phyloP scores from a whole-genome alignment of 192 early-diverging fungal genomes.

The Allomyces javanicus region DNA sequence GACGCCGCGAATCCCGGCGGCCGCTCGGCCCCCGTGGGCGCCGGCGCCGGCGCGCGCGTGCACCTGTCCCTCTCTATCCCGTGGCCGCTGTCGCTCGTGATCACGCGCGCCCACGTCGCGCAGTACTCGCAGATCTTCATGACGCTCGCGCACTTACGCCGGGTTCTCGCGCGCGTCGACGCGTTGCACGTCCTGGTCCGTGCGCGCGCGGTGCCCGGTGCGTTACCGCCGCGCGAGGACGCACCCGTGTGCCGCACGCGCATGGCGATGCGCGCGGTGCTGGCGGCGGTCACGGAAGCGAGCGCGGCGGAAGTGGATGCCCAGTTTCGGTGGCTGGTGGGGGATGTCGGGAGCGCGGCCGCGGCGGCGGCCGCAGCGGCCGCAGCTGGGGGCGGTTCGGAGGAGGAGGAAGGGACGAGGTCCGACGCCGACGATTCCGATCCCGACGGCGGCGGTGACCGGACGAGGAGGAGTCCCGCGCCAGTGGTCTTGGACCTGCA shows the following conservation, averaged over 20 bases:
- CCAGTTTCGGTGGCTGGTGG: background rate
- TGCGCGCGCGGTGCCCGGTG: background rate
- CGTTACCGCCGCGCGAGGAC: background rate
- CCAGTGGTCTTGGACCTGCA: no score
- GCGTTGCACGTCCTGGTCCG: background rate
- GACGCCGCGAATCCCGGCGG: background rate
- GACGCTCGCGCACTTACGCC: background rate
- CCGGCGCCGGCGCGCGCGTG: background rate
- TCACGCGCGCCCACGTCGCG: background rate
- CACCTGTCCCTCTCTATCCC: background rate
- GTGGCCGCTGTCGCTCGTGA: background rate
- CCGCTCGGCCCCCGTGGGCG: background rate
- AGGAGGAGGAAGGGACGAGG: no score
- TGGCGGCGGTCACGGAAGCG: background rate
- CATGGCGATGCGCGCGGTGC: background rate
- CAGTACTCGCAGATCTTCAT: background rate
- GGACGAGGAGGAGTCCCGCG: no score
- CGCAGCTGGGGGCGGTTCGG: no score
- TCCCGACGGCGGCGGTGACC: no score
- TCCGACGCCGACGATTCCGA: no score
- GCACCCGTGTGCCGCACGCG: background rate
- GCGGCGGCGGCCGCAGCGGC: background rate
- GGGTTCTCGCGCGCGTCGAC: background rate
- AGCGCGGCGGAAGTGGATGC: background rate
- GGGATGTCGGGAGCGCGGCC: background rate